These are phyloP conservation scores for Aethionema arabicum DNA, from an alignment of 345 rosid genomes.

Conservation along the genomic window DNA sequence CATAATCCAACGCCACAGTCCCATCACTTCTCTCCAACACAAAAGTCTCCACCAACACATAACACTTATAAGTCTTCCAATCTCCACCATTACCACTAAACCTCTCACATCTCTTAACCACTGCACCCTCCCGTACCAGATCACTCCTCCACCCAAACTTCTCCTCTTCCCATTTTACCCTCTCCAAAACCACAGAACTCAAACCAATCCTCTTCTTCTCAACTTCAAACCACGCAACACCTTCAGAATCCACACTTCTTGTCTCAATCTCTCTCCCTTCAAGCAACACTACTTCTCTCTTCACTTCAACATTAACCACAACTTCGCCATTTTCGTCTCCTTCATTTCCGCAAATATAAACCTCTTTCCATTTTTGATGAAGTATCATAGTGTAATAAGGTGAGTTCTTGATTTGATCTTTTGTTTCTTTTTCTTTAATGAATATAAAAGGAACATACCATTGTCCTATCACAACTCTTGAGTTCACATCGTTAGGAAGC, in stretches of 20 bases:
- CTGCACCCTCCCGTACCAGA: background rate
- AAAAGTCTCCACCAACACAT: constrained; percentile 63
- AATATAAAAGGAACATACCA: constrained; percentile 79
- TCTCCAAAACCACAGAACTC: constrained; percentile 41
- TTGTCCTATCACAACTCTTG: constrained; percentile 44
- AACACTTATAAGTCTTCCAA: constrained; percentile 56
- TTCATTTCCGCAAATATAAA: constrained; percentile 40
- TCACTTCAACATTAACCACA: constrained; percentile 35
- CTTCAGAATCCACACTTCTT: constrained; percentile 26
- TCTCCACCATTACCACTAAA: constrained; percentile 27
- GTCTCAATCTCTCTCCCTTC: constrained; percentile 32
- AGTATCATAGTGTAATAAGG: constrained; percentile 55
- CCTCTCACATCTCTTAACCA: constrained; percentile 38
- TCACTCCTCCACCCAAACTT: constrained; percentile 50
- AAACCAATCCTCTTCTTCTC: constrained; percentile 42
- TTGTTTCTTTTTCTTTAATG: constrained; percentile 41
- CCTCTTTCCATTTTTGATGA: constrained; percentile 58
- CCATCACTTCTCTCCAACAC: constrained; percentile 59
- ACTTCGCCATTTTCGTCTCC: constrained; percentile 16
- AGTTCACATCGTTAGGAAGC: constrained; percentile 40
- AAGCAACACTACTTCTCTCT: constrained; percentile 39
- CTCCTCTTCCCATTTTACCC: constrained; percentile 55
- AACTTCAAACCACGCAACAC: constrained; percentile 43
- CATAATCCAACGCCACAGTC: constrained; percentile 43
- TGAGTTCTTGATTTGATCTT: constrained; percentile 48